These are phyloP conservation scores for Eucalyptus regnans DNA, from an alignment of 345 rosid species.

Conservation along the genomic window DNA sequence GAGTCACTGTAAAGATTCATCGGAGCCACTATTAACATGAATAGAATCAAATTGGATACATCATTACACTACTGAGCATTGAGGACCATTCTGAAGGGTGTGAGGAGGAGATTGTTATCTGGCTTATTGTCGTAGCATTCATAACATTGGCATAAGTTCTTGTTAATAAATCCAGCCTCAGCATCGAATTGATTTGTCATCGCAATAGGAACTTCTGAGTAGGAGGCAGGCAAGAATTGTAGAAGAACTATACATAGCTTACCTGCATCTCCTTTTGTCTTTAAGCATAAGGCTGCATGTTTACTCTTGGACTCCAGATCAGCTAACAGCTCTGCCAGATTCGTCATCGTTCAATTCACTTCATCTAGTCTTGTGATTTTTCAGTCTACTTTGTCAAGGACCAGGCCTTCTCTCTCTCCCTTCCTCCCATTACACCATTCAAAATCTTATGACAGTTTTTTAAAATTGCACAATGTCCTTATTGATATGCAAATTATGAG, in stretches of 20 bases:
- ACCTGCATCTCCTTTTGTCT: background rate
- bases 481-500: background rate
- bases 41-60: too few species aligned
- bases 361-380: too few species aligned
- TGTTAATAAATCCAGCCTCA: background rate
- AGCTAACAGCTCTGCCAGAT: background rate
- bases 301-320: background rate
- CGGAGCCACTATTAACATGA: too few species aligned
- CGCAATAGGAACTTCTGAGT: background rate
- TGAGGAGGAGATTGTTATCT: background rate
- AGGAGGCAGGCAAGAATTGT: background rate
- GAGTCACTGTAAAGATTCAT: rapidly evolving
- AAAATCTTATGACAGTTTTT: background rate
- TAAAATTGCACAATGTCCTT: background rate
- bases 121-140: rapidly evolving
- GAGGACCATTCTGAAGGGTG: too few species aligned
- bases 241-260: rapidly evolving
- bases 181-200: background rate
- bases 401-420: background rate
- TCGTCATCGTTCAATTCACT: background rate
- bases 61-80: too few species aligned
- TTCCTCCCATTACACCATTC: rapidly evolving
- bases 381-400: background rate
- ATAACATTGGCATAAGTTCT: background rate
- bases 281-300: background rate